phyloP scores from a whole-genome alignment of 768 basidiomycete species.

The Mrakia frigida region DNA sequence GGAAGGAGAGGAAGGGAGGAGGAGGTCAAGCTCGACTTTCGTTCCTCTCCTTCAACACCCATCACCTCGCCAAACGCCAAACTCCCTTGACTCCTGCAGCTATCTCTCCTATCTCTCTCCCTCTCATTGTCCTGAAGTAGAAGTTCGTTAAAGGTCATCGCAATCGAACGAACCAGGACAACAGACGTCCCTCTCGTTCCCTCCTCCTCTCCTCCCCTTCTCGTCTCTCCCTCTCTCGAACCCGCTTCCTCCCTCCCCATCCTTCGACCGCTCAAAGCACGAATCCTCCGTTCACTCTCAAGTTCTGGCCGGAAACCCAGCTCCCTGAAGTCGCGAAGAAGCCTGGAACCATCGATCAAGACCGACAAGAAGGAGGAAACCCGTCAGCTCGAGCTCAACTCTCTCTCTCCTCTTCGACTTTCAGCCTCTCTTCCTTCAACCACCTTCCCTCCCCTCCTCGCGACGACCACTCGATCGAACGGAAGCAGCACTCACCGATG shows the following conservation, averaged over 20 bases:
- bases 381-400: neutral
- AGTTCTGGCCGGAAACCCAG: conserved; percentile 20
- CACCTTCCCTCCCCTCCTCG: neutral
- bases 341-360: neutral
- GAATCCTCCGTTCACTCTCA: conserved; percentile 10
- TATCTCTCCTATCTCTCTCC: neutral
- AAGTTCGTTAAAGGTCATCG: neutral
- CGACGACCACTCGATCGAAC: neutral
- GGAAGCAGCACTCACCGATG: neutral
- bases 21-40: neutral
- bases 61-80: neutral
- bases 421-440: neutral
- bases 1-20: no score
- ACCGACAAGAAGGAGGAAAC: no score
- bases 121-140: no score
- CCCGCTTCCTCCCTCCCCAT: conserved; percentile 1
- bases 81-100: neutral
- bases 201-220: neutral
- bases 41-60: no score
- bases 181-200: neutral
- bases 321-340: neutral
- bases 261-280: conserved; percentile 1
- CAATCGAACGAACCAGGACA: neutral
- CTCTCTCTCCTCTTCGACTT: no score
- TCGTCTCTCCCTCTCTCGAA: neutral